Conservation (phyloP, 73 alveolate species). For the Paramecium octaurelia region DNA sequence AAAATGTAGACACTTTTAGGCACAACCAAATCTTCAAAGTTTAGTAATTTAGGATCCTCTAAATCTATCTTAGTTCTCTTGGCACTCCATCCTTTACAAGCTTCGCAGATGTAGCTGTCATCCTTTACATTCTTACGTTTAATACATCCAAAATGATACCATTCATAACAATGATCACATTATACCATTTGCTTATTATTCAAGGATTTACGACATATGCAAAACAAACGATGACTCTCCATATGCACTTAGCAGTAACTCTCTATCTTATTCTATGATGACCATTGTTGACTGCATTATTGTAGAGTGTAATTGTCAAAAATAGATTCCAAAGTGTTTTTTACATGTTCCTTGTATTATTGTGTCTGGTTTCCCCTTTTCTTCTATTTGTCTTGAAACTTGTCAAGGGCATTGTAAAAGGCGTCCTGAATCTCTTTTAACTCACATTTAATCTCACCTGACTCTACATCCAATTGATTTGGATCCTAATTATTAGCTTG, state of each 20-base stretch:
- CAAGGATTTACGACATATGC: not conserved
- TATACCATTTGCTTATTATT: conserved; percentile 41
- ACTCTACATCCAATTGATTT: not conserved
- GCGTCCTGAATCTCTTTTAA: not conserved
- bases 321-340: not conserved
- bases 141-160: conserved; percentile 46
- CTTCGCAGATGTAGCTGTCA: conserved; percentile 22
- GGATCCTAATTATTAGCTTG: conserved; percentile 26
- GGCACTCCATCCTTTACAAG: conserved; percentile 11
- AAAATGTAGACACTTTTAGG: conserved; percentile 21
- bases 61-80: not conserved
- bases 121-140: conserved; percentile 31
- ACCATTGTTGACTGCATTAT: not conserved
- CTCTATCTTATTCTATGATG: not conserved
- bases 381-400: not conserved
- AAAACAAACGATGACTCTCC: conserved; percentile 42
- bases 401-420: not conserved
- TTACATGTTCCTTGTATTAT: not conserved
- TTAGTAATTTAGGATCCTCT: not conserved
- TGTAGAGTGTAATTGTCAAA: not conserved
- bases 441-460: not conserved
- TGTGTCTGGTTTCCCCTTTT: not conserved
- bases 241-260: conserved; percentile 1
- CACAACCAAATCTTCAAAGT: conserved; percentile 18
- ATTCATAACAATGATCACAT: conserved; percentile 43